Percentiles rank a stretch among this genome's conserved stretches.
Evolutionary conservation across 345 rosid species (phyloP).

Genomic region (Angophora floribunda): DNA sequence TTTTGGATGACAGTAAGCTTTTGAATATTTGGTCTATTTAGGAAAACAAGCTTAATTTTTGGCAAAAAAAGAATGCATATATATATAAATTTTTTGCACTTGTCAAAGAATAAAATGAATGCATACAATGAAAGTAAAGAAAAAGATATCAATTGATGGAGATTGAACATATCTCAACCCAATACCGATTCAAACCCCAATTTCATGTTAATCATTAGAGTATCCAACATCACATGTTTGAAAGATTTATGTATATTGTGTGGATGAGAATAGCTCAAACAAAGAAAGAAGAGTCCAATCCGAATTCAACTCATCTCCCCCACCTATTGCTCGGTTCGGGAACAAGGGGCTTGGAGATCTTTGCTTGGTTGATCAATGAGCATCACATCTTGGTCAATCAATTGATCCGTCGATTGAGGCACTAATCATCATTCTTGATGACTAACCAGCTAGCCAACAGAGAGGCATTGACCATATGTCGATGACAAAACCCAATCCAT

Average conservation of each 20-base stretch:
- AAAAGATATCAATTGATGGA: neutral
- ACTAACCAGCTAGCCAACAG: neutral
- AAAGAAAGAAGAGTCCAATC: neutral
- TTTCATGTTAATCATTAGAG: neutral
- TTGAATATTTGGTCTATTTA: neutral
- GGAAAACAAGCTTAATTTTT: neutral
- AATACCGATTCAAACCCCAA: neutral
- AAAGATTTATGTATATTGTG: too few species aligned
- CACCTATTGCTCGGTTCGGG: neutral
- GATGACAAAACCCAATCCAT: neutral
- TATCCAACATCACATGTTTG: neutral
- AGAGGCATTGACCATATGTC: neutral
- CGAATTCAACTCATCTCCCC: neutral
- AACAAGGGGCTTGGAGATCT: neutral
- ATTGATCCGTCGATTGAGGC: neutral
- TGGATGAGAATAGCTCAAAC: neutral
- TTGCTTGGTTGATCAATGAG: neutral
- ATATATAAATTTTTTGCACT: too few species aligned
- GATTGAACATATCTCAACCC: neutral
- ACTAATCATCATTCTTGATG: neutral
- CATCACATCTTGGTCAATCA: neutral
- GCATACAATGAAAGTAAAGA: neutral
- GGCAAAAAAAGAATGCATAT: neutral
- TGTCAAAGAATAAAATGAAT: too few species aligned
- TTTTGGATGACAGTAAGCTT: neutral